Conservation (phyloP, 805 yeast genomes). For the Candida sakaeoensis region DNA sequence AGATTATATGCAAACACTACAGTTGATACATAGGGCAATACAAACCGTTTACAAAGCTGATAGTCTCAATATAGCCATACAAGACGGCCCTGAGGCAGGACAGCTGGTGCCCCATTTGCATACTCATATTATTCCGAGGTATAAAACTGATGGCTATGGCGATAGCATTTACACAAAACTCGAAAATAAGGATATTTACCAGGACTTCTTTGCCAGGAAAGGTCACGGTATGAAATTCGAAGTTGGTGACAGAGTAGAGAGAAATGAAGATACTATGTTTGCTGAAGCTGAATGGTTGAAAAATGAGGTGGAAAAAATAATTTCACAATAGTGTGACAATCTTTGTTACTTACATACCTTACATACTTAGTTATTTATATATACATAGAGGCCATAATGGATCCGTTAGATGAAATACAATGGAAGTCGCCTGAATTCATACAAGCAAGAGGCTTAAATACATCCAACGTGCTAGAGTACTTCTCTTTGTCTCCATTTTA, state of each 20-base stretch:
- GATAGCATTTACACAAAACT: constrained; percentile 60
- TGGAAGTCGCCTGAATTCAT: constrained; percentile 99
- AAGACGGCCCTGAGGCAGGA: constrained; percentile 95
- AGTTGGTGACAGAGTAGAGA: constrained; percentile 47
- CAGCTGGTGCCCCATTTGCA: constrained; percentile 96
- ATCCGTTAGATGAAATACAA: constrained; percentile 78
- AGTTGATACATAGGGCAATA: constrained; percentile 64
- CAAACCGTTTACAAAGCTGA: constrained; percentile 70
- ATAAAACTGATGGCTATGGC: constrained; percentile 52
- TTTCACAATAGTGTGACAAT: background rate
- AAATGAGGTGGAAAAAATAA: constrained; percentile 33
- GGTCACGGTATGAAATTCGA: constrained; percentile 14
- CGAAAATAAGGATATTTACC: constrained; percentile 49
- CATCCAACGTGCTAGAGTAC: constrained; percentile 89
- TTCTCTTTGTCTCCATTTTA: constrained; percentile 93
- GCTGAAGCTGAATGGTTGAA: constrained; percentile 60
- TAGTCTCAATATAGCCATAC: constrained; percentile 84
- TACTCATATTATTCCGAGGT: constrained; percentile 89
- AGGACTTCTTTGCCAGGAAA: constrained; percentile 26
- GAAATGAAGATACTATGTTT: constrained; percentile 65
- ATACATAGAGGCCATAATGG: constrained; percentile 9
- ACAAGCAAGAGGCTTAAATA: constrained; percentile 78
- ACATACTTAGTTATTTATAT: no score
- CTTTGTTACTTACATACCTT: no score
- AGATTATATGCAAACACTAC: constrained; percentile 78